Base-by-base conservation (phyloP, 1,284 basidiomycete genomes). In the Boletus holoroseus region DNA sequence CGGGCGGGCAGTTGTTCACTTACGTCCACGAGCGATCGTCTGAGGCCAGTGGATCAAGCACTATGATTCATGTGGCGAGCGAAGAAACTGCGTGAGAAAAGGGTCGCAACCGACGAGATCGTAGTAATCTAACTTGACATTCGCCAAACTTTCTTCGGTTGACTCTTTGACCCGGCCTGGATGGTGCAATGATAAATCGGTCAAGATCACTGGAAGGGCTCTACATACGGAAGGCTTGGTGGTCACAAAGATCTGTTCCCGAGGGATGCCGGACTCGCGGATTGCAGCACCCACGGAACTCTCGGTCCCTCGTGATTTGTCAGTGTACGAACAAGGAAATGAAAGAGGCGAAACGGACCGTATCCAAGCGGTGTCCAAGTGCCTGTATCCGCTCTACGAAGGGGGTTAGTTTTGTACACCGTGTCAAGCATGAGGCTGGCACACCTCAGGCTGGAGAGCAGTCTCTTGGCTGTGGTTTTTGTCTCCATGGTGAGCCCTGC, bases 221-320 rank as follows among this genome's bases (percentile, higher is more conserved):
- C 24, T 24, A 54, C 47, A 6, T 44, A 51, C 36, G 42, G 13
- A 41, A 55, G 37, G 37, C 31, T 48, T 47, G 46, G 40, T 58
- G 49, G 48, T 56, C 12, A 57, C 55, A 37, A 56, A 49, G 32
- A 53, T 49, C 13, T 49, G 30, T 38, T 52, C 56, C 15, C 34
- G 41, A 28, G 41, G 37, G 24, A 53, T 56, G 5, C 45, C 42
- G 5, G 40, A 57, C 26, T 51, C 57, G 44, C 43, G 56, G 24
- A 50, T 54, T 24, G 44, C 55, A 20, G 30, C 34, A 27, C 46
- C 48, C 31, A 53, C 46, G 15, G 38, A 22, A 35, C 28, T 11
- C 37, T 62, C 56, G n/a, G 53, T 52, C 36, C 43, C 39, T 51
- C 44, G 11, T 31, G 24, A 27, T 16, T 11, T 20, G 24, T 53